Evolutionary conservation across 169 alveolate species (phyloP).

Genomic region (Babesia caballi): DNA sequence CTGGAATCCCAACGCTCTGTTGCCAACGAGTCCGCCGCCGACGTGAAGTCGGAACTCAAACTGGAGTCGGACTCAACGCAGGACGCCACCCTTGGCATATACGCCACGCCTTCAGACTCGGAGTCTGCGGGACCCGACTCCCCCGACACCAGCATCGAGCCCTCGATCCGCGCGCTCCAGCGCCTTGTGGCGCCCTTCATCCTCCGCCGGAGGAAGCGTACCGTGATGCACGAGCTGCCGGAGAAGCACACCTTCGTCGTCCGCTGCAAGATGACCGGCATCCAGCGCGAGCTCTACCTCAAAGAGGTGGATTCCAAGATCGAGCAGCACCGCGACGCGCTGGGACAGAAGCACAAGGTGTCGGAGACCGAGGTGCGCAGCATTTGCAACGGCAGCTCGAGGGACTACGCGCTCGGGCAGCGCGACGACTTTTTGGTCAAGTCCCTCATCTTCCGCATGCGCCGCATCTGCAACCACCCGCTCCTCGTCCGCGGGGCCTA

Average conservation of each 20-base stretch:
- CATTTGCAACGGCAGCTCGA: constrained; percentile 3
- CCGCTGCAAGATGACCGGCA: constrained; percentile 60
- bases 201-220: constrained; percentile 81
- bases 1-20: too few relatives aligned
- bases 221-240: constrained; percentile 84
- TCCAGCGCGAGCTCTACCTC: constrained; percentile 63
- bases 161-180: constrained; percentile 53
- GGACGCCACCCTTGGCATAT: too few relatives aligned
- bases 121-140: not conserved
- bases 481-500: constrained; percentile 79
- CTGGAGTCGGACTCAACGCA: too few relatives aligned
- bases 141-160: not conserved
- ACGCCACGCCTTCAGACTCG: too few relatives aligned
- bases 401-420: not conserved
- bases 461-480: constrained; percentile 90
- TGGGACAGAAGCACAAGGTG: constrained; percentile 6
- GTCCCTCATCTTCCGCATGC: constrained; percentile 78
- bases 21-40: too few relatives aligned
- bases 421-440: constrained; percentile 75
- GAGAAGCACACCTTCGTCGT: constrained; percentile 69
- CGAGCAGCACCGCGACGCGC: constrained; percentile 4
- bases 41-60: too few relatives aligned
- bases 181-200: constrained; percentile 86
- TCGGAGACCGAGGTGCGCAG: constrained; percentile 1
- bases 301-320: constrained; percentile 57